phyloP scores from a whole-genome alignment of 2,329 filamentous ascomycete genomes.

The Phyllosticta citriasiana region DNA sequence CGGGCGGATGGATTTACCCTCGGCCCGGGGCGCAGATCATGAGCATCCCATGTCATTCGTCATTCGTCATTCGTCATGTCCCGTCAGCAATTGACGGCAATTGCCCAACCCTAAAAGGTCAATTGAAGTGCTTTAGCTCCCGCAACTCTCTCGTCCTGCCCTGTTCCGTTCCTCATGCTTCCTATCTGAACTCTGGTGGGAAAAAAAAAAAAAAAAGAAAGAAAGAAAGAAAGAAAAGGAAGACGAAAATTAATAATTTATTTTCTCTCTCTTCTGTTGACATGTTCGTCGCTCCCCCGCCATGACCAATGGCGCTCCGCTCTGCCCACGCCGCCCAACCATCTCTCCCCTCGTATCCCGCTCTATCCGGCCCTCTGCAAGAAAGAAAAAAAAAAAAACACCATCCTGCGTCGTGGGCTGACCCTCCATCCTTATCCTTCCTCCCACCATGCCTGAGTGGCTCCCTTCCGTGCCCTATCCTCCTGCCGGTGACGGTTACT shows the following conservation, averaged over 20 bases:
- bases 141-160: too few relatives aligned
- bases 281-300: background rate
- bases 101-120: too few relatives aligned
- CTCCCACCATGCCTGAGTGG: conserved; percentile 23
- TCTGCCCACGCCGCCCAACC: conserved; percentile 2
- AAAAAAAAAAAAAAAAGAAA: too few relatives aligned
- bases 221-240: background rate
- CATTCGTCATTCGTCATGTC: too few relatives aligned
- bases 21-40: conserved; percentile 6
- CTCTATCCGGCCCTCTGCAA: conserved; percentile 3
- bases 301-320: conserved; percentile 6
- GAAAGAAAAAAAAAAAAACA: background rate
- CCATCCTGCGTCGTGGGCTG: background rate
- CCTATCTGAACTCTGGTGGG: too few relatives aligned
- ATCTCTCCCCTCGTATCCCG: background rate
- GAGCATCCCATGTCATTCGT: too few relatives aligned
- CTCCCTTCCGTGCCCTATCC: conserved; percentile 39
- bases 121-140: too few relatives aligned
- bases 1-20: conserved; percentile 6
- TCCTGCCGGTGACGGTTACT: conserved; percentile 48
- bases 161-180: too few relatives aligned
- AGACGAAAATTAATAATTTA: background rate
- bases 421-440: background rate
- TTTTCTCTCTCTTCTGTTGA: background rate
- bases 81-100: too few relatives aligned